These are phyloP conservation scores for Pestalotiopsis sp. DNA, from an alignment of 2,329 filamentous ascomycete genomes.

Conservation along the genomic window DNA sequence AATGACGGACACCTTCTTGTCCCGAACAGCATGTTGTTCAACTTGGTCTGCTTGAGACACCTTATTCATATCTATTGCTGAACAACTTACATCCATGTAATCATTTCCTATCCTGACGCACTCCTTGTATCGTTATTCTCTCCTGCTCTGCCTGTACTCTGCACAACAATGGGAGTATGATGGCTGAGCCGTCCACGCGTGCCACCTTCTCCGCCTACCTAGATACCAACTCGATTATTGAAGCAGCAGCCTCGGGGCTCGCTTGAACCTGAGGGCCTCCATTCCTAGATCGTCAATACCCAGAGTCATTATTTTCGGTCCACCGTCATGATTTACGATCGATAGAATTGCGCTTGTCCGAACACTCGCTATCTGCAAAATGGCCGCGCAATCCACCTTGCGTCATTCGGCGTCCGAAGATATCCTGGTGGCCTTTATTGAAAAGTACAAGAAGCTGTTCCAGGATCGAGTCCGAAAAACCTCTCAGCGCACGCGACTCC, in stretches of 20 bases:
- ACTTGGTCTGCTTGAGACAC: neutral
- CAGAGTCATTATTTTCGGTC: neutral
- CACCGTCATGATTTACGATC: slow-evolving; percentile 11
- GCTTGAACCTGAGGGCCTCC: neutral
- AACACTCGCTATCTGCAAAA: slow-evolving; percentile 39
- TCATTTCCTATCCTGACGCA: neutral
- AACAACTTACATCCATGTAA: neutral
- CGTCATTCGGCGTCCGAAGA: slow-evolving; percentile 67
- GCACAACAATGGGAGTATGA: neutral
- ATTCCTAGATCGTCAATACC: neutral
- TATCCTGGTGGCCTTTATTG: slow-evolving; percentile 65
- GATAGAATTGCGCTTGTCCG: neutral
- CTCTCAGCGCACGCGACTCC: slow-evolving; percentile 71
- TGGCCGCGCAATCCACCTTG: slow-evolving; percentile 89
- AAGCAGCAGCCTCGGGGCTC: neutral
- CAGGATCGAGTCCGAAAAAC: slow-evolving; percentile 62
- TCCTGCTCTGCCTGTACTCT: neutral
- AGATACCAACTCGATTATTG: neutral
- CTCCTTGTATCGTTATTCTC: neutral
- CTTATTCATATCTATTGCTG: neutral
- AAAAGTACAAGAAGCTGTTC: slow-evolving; percentile 59
- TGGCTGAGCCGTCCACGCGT: neutral
- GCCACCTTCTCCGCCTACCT: neutral
- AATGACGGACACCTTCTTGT: neutral
- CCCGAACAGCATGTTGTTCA: neutral